phyloP scores from a whole-genome alignment of 805 yeast genomes.

The Yarrowia divulgata region DNA sequence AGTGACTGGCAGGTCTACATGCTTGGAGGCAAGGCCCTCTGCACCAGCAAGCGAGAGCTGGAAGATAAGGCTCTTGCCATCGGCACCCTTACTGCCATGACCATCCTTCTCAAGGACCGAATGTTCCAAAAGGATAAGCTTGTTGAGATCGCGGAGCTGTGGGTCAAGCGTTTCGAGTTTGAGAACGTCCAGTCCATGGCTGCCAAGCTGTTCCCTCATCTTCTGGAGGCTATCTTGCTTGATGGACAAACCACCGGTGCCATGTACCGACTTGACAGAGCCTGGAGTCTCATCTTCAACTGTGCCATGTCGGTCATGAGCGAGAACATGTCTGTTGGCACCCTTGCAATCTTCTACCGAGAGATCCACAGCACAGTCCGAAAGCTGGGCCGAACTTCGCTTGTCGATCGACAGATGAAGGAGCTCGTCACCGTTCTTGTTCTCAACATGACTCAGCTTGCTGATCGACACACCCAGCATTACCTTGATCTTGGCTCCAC shows the following conservation, averaged over 20 bases:
- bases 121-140: constrained; percentile 49
- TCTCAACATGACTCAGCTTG: constrained; percentile 28
- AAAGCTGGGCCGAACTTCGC: constrained; percentile 27
- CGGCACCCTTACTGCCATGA: constrained; percentile 24
- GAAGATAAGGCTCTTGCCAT: constrained; percentile 26
- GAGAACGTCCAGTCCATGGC: constrained; percentile 93
- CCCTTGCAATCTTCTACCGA: constrained; percentile 26
- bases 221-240: constrained; percentile 66
- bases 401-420: constrained; percentile 30
- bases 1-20: constrained; percentile 30
- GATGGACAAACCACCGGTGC: constrained; percentile 46
- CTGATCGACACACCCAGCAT: constrained; percentile 23
- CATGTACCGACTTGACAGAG: constrained; percentile 33
- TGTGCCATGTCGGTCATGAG: constrained; percentile 28
- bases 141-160: constrained; percentile 81
- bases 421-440: constrained; percentile 16
- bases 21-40: constrained; percentile 26
- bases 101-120: constrained; percentile 31
- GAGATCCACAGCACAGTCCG: constrained; percentile 31
- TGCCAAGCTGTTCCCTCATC: constrained; percentile 79
- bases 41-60: constrained; percentile 26
- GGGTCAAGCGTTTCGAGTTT: constrained; percentile 87
- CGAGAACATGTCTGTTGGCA: constrained; percentile 33
- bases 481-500: constrained; percentile 3
- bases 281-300: constrained; percentile 35